Evolutionary conservation across 2,329 filamentous ascomycete species (phyloP).

Genomic region (Pseudomassariella vexata): DNA sequence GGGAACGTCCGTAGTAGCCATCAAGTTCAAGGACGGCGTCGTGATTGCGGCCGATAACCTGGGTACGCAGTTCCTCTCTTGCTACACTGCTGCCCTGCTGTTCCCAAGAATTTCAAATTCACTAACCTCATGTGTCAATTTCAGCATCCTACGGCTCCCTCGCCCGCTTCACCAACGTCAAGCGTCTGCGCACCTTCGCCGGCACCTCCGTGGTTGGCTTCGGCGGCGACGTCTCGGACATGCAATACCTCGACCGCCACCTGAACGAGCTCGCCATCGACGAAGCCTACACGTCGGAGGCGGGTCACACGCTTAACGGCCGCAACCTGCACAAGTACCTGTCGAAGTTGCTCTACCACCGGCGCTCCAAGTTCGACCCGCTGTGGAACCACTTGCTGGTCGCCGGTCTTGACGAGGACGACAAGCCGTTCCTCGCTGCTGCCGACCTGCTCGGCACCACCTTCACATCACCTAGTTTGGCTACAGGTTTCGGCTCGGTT

Average conservation of each 20-base stretch:
- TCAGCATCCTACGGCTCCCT: slow-evolving; percentile 94
- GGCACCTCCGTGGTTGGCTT: slow-evolving; percentile 82
- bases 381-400: slow-evolving; percentile 96
- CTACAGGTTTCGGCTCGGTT: slow-evolving; percentile 90
- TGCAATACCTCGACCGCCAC: slow-evolving; percentile 96
- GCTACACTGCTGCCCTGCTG: slow-evolving; percentile 4
- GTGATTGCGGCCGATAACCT: slow-evolving; percentile 97
- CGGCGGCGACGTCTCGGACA: slow-evolving; percentile 95
- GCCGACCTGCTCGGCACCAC: slow-evolving; percentile 92
- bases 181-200: slow-evolving; percentile 88
- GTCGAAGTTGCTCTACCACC: slow-evolving; percentile 90
- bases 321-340: slow-evolving; percentile 97
- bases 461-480: slow-evolving; percentile 80
- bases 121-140: not conserved
- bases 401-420: slow-evolving; percentile 74
- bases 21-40: slow-evolving; percentile 95
- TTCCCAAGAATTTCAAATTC: not conserved
- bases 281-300: slow-evolving; percentile 68
- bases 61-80: slow-evolving; percentile 49
- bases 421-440: slow-evolving; percentile 82
- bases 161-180: slow-evolving; percentile 93
- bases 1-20: slow-evolving; percentile 87
- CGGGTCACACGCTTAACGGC: slow-evolving; percentile 63
- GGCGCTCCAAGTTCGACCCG: slow-evolving; percentile 91
- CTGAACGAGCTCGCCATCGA: slow-evolving; percentile 80